Conservation (phyloP, 2,329 filamentous ascomycete genomes). For the Colletotrichum phormii region DNA sequence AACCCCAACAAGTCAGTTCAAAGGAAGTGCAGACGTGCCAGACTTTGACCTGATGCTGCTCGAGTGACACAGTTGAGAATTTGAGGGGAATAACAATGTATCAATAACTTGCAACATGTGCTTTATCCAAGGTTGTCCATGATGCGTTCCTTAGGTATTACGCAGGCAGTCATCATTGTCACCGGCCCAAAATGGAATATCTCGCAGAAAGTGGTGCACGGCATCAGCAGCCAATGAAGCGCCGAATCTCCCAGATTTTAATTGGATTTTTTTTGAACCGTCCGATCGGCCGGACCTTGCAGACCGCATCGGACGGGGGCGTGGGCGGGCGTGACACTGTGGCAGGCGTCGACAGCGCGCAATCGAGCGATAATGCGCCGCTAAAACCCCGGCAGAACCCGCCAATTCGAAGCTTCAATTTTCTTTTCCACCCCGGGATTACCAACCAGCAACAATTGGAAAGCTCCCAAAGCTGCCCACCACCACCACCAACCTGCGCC, state of each 20-base stretch:
- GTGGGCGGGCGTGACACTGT: too few species aligned
- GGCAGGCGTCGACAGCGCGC: too few species aligned
- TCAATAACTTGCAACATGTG: background rate
- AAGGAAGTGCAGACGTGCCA: background rate
- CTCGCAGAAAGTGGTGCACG: conserved; percentile 15
- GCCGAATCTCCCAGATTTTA: background rate
- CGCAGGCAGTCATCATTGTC: background rate
- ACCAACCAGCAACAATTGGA: conserved; percentile 30
- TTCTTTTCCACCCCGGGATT: conserved; percentile 36
- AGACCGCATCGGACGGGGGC: background rate
- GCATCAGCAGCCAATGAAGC: conserved; percentile 3
- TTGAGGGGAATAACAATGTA: background rate
- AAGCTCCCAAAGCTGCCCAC: conserved; percentile 17
- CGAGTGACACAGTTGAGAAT: background rate
- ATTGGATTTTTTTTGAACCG: conserved; percentile 2
- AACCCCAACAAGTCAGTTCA: too few species aligned
- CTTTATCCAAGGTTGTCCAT: background rate
- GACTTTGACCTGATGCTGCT: background rate
- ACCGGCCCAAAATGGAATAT: background rate
- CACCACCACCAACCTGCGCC: background rate
- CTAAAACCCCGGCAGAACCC: conserved; percentile 35
- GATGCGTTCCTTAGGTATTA: background rate
- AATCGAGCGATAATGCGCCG: conserved; percentile 27
- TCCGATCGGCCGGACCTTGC: conserved; percentile 29
- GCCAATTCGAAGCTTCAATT: conserved; percentile 35